Evolutionary conservation across 1,284 basidiomycete genomes (phyloP).

Genomic region (Trametes polyzona): DNA sequence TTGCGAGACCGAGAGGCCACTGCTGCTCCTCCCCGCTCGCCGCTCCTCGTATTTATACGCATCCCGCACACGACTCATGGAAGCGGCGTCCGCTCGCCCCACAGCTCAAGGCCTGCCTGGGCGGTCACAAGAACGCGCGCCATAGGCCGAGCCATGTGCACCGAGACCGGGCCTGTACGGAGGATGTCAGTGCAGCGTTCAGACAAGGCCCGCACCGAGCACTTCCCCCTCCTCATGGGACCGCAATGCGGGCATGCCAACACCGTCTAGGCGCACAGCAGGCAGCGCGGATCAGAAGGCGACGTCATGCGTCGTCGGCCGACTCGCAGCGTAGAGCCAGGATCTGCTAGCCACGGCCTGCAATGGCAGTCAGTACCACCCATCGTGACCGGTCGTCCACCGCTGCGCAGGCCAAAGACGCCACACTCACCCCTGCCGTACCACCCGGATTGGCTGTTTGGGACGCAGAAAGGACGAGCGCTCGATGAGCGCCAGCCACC

Average conservation of each 20-base stretch:
- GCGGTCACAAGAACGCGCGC: constrained; percentile 6
- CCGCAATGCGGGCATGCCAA: constrained; percentile 16
- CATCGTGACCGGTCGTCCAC: not conserved
- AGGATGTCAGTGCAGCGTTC: not conserved
- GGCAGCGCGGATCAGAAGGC: constrained; percentile 7
- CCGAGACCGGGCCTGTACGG: constrained; percentile 1
- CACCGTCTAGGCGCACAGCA: constrained; percentile 13
- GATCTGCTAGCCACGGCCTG: not conserved
- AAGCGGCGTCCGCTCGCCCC: not conserved
- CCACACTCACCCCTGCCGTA: not conserved
- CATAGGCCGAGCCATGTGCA: constrained; percentile 4
- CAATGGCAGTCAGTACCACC: not conserved
- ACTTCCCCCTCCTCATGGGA: constrained; percentile 12
- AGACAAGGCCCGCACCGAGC: not conserved
- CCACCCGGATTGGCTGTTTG: not conserved
- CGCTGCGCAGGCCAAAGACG: no score
- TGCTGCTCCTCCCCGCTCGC: not conserved
- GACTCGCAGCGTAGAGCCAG: not conserved
- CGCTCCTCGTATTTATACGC: constrained; percentile 12
- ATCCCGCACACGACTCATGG: not conserved
- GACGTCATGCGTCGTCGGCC: constrained; percentile 3
- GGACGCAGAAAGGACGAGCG: no score
- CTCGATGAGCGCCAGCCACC: not conserved
- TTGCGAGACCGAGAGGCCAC: constrained; percentile 9
- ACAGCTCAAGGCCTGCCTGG: constrained; percentile 1